Conservation (phyloP, 345 rosid species). For the Litchi chinensis region DNA sequence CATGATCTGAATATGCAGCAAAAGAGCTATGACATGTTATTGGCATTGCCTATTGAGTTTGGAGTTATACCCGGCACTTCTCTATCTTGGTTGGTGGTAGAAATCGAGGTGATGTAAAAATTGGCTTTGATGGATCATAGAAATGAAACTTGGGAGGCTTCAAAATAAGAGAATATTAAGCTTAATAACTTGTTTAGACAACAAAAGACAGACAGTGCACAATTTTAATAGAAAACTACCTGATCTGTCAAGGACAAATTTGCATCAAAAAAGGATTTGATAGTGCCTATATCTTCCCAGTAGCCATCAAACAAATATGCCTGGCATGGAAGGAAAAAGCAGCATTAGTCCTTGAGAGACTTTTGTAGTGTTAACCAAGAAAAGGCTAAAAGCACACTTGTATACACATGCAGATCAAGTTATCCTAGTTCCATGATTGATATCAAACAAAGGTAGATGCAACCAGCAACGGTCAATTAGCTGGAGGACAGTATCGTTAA, state of each 20-base stretch:
- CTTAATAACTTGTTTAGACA: slow-evolving; percentile 9
- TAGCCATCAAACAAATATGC: slow-evolving; percentile 69
- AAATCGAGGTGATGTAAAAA: slow-evolving; percentile 79
- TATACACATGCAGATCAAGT: neutral
- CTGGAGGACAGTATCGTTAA: neutral
- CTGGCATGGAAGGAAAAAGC: slow-evolving; percentile 30
- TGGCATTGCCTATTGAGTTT: slow-evolving; percentile 3
- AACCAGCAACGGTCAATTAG: neutral
- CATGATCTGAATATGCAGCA: slow-evolving; percentile 9
- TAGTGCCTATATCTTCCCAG: slow-evolving; percentile 94
- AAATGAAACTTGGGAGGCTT: slow-evolving; percentile 83
- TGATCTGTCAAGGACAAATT: slow-evolving; percentile 80
- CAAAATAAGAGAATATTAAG: slow-evolving; percentile 21
- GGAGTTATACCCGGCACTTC: slow-evolving; percentile 57
- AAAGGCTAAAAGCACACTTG: slow-evolving; percentile 5
- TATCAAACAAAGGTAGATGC: neutral
- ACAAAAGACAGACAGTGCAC: neutral
- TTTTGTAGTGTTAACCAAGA: neutral
- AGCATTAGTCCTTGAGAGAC: slow-evolving; percentile 1
- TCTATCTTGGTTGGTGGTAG: slow-evolving; percentile 84
- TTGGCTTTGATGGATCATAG: slow-evolving; percentile 75
- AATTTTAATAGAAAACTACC: slow-evolving; percentile 42
- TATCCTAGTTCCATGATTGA: neutral
- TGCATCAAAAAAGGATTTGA: slow-evolving; percentile 83
- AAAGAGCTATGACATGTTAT: slow-evolving; percentile 9